Percentiles rank a stretch among this genome's conserved stretches.
These are phyloP conservation scores for Haematococcus sp. DNA, from an alignment of 139 green algal genomes.

Conservation along the genomic window DNA sequence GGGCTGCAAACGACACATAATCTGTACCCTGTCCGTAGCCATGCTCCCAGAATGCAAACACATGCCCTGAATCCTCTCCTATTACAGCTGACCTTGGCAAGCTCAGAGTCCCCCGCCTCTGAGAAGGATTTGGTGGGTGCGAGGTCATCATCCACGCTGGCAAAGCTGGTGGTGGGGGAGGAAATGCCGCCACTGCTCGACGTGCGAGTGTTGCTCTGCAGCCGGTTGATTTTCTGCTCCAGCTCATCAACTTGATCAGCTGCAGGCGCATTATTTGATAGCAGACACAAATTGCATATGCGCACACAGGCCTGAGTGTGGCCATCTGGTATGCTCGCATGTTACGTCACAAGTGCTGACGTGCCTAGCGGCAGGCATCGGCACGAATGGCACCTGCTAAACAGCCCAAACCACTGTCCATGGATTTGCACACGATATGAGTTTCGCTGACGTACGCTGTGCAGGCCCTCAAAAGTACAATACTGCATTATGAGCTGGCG, in stretches of 20 bases:
- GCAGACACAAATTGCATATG: background rate
- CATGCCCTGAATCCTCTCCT: no score
- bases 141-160: conserved; percentile 4
- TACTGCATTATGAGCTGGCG: no score
- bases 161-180: background rate
- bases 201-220: background rate
- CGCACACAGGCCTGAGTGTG: background rate
- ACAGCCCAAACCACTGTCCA: no score
- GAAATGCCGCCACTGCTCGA: background rate
- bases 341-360: no score
- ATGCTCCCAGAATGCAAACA: no score
- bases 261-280: background rate
- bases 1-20: no score
- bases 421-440: no score
- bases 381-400: no score
- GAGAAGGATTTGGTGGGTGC: conserved; percentile 26
- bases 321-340: background rate
- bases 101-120: conserved; percentile 38
- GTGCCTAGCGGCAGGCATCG: no score
- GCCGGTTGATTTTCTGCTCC: background rate
- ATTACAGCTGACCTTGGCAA: conserved; percentile 31
- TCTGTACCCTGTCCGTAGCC: no score
- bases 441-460: no score
- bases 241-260: conserved; percentile 16
- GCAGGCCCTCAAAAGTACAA: no score